These are phyloP conservation scores for Onygenales sp. DNA, from an alignment of 2,329 filamentous ascomycete genomes.

Conservation along the genomic window DNA sequence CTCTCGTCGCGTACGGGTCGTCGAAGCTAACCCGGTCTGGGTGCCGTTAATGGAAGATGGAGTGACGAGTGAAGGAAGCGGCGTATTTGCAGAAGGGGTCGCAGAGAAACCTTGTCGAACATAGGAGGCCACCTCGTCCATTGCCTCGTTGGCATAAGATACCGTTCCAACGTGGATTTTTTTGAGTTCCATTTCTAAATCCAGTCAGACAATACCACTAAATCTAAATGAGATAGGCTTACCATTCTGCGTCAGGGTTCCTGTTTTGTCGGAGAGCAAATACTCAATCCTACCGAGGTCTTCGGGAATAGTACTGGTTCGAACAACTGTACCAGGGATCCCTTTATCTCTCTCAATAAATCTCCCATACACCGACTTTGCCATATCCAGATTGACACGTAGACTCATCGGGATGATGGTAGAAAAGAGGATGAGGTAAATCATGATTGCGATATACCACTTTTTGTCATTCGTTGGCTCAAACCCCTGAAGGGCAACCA, in stretches of 20 bases:
- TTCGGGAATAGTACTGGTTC: slow-evolving; percentile 95
- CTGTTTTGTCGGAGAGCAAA: slow-evolving; percentile 91
- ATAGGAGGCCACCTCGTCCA: slow-evolving; percentile 90
- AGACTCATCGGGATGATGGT: slow-evolving; percentile 97
- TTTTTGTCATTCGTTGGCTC: slow-evolving; percentile 41
- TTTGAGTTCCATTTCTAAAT: slow-evolving; percentile 85
- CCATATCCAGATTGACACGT: slow-evolving; percentile 92
- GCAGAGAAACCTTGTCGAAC: slow-evolving; percentile 71
- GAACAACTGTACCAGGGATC: slow-evolving; percentile 84
- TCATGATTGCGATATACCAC: slow-evolving; percentile 97
- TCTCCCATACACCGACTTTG: slow-evolving; percentile 89
- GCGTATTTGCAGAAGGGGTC: slow-evolving; percentile 33
- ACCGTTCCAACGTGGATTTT: slow-evolving; percentile 98
- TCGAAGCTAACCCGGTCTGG: slow-evolving; percentile 46
- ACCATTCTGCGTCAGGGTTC: slow-evolving; percentile 90
- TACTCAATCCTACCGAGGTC: slow-evolving; percentile 95
- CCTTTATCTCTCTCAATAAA: slow-evolving; percentile 88
- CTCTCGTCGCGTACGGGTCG: slow-evolving; percentile 79
- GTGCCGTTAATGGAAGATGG: slow-evolving; percentile 62
- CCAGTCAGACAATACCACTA: slow-evolving; percentile 13
- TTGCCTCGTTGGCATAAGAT: slow-evolving; percentile 95
- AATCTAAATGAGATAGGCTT: slow-evolving; percentile 16
- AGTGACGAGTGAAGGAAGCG: slow-evolving; percentile 54
- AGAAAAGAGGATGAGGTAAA: slow-evolving; percentile 97
- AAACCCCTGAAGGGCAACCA: slow-evolving; percentile 82